These are phyloP conservation scores for Paramecium octaurelia DNA, from an alignment of 73 alveolate species.

Conservation along the genomic window DNA sequence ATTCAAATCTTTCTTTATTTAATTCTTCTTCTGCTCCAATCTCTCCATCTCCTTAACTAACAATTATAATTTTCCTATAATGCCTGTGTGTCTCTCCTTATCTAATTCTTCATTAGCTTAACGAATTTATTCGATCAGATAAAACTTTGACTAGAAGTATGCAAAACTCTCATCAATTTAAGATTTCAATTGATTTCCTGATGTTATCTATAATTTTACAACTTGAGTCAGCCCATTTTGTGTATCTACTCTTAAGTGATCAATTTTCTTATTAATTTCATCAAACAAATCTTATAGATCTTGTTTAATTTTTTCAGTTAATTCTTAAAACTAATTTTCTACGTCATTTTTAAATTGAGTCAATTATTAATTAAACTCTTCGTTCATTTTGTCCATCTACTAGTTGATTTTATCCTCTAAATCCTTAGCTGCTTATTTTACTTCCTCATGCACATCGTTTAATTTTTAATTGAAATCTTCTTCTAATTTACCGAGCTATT, in stretches of 20 bases:
- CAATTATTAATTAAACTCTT: background rate
- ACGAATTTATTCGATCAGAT: background rate
- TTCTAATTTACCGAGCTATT: background rate
- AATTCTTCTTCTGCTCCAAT: conserved; percentile 12
- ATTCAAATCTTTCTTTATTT: conserved; percentile 17
- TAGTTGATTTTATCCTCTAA: background rate
- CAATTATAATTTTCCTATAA: background rate
- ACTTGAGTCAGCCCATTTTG: background rate
- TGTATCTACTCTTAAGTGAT: background rate
- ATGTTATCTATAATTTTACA: background rate
- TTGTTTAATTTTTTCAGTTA: background rate
- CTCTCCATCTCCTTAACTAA: conserved; percentile 38
- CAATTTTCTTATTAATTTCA: background rate
- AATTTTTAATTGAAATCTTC: background rate
- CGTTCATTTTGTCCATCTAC: background rate
- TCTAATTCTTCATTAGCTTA: conserved; percentile 39
- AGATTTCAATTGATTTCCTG: background rate
- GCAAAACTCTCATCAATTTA: conserved; percentile 17
- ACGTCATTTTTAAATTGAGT: background rate
- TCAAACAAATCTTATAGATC: background rate
- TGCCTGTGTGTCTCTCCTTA: conserved; percentile 36
- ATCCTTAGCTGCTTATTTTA: background rate
- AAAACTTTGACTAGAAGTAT: background rate
- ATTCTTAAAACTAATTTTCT: background rate
- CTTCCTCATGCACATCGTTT: background rate